Base-by-base conservation (phyloP, 768 basidiomycete genomes). In the Candolleomyces efflorescens region DNA sequence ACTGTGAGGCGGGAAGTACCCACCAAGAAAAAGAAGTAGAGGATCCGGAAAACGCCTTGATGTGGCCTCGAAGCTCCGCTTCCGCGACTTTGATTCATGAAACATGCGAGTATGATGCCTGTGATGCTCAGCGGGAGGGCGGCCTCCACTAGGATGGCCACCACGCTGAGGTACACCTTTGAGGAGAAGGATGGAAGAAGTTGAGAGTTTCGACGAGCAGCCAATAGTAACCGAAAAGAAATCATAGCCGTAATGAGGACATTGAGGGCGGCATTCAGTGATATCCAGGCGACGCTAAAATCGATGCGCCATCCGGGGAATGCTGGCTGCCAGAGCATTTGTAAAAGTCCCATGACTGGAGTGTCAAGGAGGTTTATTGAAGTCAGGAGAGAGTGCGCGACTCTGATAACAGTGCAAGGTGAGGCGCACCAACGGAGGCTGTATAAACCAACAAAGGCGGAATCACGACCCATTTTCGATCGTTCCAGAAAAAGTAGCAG, bases 1-100 rank as follows among this genome's bases (percentile, higher is more conserved):
- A n/a, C n/a, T n/a, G n/a, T n/a, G n/a, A n/a, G n/a, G n/a, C n/a
- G n/a, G n/a, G n/a, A n/a, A 4, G 24, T 49, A 55, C 55, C 3
- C 22, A 58, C 57, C 32, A 58, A 20, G 43, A 58, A 58, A 32
- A 58, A 58, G 51, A 58, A 58, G 20, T 58, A 58, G 1, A 58
- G 13, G 11, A 58, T 58, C 17, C 51, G 13, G 51, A 58, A 58
- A 12, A 58, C 7, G 15, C 57, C 57, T 53, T 58, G 57, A 27
- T 58, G 57, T 2, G 44, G 41, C 36, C 23, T 53, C n/a, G 57
- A 15, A 23, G 57, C 57, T 0, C 57, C 57, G 9, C 43, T 5
- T 3, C 57, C 57, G 13, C 46, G 22, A 5, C 17, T 27, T 18
- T 58, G 57, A 27, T 52, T 58, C 7, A 58, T 58, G 57, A 58